Base-by-base conservation (phyloP, 306 rosid species). In the Castanospermum australe region DNA sequence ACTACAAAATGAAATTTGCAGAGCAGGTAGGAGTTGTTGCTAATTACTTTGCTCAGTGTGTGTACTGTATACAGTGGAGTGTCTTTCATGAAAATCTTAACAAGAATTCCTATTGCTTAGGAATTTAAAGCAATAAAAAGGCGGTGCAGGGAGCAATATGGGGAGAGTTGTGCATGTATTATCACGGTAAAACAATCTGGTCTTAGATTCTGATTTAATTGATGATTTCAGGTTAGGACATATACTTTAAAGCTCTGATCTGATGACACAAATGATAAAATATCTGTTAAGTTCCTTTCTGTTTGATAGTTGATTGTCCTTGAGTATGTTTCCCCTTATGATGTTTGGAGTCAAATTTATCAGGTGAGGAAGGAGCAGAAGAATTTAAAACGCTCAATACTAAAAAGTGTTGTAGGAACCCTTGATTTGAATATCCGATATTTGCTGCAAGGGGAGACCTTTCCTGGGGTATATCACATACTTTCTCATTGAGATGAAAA, bases 391-490 rank as follows among this genome's bases (percentile, higher is more conserved):
- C 81, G 83, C 18, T 32, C 86, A 1, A 76, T 88, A 61, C 8
- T 93, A 44, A 85, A 77, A 79, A 91, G 93, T 79, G 87, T 89
- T 0, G 90, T 91, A 38, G 97, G 92, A 80, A 93, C 97, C 39
- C 93, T 93, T 68, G 98, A 93, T 80, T 79, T 93, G 89, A 84
- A 80, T 88, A 76, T 83, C 61, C 84, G 83, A 52, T 83, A 85
- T 84, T 57, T 88, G 90, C 73, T 82, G 79, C 86, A 67, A 11
- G 94, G 93, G 80, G 97, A 91, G 86, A 88, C 84, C 42, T 89
- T 86, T 86, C 97, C 97, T 11, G 88, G 96, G 92, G 97, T 93
- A 86, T 30, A 18, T 7, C 33, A 52, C 48, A 12, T 39, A 77
- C 35, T 73, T 66, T 69, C 41, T 25, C 11, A 44, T 38, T 66